Conservation (phyloP, 345 rosid species). For the Lepidium africanum region DNA sequence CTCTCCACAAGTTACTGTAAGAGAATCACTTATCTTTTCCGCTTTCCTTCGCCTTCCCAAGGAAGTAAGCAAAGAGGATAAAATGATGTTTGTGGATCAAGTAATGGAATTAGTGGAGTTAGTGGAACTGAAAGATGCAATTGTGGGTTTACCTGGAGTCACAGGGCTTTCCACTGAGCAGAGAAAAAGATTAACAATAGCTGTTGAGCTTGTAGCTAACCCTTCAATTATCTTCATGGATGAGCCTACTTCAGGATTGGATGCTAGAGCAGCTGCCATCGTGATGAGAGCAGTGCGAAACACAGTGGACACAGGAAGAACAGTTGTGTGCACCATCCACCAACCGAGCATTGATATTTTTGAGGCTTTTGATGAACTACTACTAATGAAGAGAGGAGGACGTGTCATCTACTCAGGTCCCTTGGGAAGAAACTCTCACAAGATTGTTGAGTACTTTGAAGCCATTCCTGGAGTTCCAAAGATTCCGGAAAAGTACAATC, state of each 20-base stretch:
- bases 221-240: slow-evolving; percentile 91
- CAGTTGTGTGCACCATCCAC: slow-evolving; percentile 82
- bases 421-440: slow-evolving; percentile 54
- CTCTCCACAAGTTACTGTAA: slow-evolving; percentile 82
- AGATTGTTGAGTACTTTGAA: slow-evolving; percentile 71
- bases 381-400: slow-evolving; percentile 87
- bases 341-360: slow-evolving; percentile 84
- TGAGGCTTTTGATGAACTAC: slow-evolving; percentile 76
- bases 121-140: slow-evolving; percentile 43
- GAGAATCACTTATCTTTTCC: slow-evolving; percentile 77
- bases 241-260: slow-evolving; percentile 88
- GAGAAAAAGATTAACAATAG: slow-evolving; percentile 74
- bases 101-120: slow-evolving; percentile 65
- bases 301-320: slow-evolving; percentile 80
- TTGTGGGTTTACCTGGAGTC: slow-evolving; percentile 64
- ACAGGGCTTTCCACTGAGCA: slow-evolving; percentile 88
- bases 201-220: slow-evolving; percentile 80
- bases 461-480: slow-evolving; percentile 61
- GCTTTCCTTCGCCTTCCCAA: slow-evolving; percentile 76
- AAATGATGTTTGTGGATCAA: slow-evolving; percentile 65
- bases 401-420: slow-evolving; percentile 71
- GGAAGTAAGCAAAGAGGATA: slow-evolving; percentile 69
- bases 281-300: slow-evolving; percentile 92
- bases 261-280: slow-evolving; percentile 84
- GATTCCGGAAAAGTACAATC: slow-evolving; percentile 68